phyloP scores from a whole-genome alignment of 345 rosid genomes.

The Acer yangbiense region DNA sequence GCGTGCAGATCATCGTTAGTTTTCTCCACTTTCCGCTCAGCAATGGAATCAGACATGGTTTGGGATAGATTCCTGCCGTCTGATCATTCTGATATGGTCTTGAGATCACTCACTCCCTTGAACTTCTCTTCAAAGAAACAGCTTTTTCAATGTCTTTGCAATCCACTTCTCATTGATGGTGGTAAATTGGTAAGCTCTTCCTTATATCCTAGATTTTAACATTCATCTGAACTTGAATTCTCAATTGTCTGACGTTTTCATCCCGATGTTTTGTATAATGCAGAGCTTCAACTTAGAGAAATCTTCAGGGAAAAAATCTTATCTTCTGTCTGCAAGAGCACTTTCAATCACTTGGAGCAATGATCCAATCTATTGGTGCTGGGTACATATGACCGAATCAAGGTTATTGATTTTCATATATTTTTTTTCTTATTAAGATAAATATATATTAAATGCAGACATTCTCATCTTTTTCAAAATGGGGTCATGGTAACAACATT shows the following conservation, averaged over 20 bases:
- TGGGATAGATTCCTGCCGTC: constrained; percentile 66
- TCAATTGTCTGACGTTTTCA: too few relatives aligned
- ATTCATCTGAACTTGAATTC: not conserved
- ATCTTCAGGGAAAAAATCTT: constrained; percentile 53
- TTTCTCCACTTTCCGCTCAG: constrained; percentile 53
- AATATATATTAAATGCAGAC: too few relatives aligned
- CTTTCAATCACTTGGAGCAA: constrained; percentile 55
- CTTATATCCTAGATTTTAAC: too few relatives aligned
- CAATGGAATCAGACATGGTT: constrained; percentile 56
- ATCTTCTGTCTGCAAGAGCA: constrained; percentile 67
- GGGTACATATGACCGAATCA: constrained; percentile 53
- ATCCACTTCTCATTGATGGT: constrained; percentile 45
- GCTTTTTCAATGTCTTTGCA: constrained; percentile 51
- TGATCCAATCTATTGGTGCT: constrained; percentile 59
- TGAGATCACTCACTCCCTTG: constrained; percentile 22
- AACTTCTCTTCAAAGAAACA: constrained; percentile 56
- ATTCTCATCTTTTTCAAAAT: too few relatives aligned
- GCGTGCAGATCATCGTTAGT: constrained; percentile 46
- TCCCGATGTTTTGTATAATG: too few relatives aligned
- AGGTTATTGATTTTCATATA: constrained; percentile 34
- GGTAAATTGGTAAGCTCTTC: constrained; percentile 44
- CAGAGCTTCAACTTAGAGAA: constrained; percentile 46
- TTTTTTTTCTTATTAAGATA: too few relatives aligned
- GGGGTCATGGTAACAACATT: too few relatives aligned
- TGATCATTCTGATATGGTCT: constrained; percentile 30